These are phyloP conservation scores for Leccinum incarnatum DNA, from an alignment of 768 basidiomycete species.

Conservation along the genomic window DNA sequence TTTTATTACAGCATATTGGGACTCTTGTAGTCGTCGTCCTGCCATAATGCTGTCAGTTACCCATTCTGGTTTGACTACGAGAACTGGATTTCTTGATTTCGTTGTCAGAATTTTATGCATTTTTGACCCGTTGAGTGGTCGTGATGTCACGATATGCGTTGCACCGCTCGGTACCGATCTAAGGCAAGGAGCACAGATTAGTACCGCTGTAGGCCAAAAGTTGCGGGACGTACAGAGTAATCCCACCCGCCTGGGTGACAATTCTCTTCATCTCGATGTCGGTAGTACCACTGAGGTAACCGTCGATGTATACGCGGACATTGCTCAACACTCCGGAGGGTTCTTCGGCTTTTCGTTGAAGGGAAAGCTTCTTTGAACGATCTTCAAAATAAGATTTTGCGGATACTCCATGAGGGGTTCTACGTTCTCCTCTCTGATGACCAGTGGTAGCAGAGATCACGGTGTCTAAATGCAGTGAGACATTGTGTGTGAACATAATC, in stretches of 20 bases:
- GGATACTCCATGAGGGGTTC: conserved; percentile 22
- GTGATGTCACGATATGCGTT: conserved; percentile 79
- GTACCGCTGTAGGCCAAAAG: neutral
- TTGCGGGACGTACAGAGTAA: conserved; percentile 48
- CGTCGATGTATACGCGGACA: conserved; percentile 66
- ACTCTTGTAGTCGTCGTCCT: conserved; percentile 61
- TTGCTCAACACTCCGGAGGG: conserved; percentile 34
- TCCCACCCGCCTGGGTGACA: conserved; percentile 65
- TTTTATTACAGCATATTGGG: conserved; percentile 51
- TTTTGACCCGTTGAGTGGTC: conserved; percentile 67
- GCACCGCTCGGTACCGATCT: conserved; percentile 59
- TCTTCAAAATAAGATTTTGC: conserved; percentile 40
- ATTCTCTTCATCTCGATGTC: conserved; percentile 78
- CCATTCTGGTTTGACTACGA: conserved; percentile 78
- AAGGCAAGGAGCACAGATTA: neutral
- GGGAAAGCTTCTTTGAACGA: conserved; percentile 46
- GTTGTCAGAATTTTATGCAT: conserved; percentile 59
- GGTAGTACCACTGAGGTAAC: conserved; percentile 67
- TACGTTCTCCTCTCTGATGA: conserved; percentile 60
- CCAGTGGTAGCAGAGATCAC: conserved; percentile 64
- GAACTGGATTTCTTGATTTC: conserved; percentile 45
- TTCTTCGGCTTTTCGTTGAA: conserved; percentile 21
- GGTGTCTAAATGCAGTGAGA: conserved; percentile 41
- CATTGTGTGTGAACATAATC: neutral
- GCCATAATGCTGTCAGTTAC: conserved; percentile 61